Base-by-base conservation (phyloP, 1,284 basidiomycete genomes). In the Marasmius oreades region DNA sequence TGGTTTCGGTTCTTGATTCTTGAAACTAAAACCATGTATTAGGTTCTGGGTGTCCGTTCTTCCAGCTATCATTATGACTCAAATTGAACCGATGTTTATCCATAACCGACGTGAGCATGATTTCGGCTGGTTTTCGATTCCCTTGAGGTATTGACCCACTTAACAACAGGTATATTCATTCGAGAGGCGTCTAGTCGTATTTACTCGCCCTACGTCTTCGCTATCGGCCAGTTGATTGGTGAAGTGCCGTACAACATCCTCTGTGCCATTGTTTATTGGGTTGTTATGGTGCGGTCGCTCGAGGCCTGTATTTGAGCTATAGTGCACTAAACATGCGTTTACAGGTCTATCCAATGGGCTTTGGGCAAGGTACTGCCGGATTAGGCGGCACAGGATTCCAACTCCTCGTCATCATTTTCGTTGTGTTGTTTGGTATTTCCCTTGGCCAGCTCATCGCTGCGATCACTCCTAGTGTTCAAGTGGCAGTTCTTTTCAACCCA, bases 11-110 rank as follows among this genome's bases (percentile, higher is more conserved):
- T 8, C 16, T 36, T 20, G 12, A 22, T 43, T 28, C 7, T 14
- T 3, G 24, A 44, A 1, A 51, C 28, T 36, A 14, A n/a, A 51
- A 31, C 37, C 34, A 18, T 16, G 18, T 5, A 6, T 53, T 57
- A 87, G 84, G 53, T 89, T 86, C 76, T 88, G 85, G 85, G 75
- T 82, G 43, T 77, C 78, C 16, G 80, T 92, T 46, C 69, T 92
- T 26, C 90, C 91, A 18, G 86, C 88, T 24, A 82, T 93, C 62
- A 77, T 93, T 62, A 89, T 92, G 78, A 73, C 80, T 1, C 89
- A 92, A 70, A 86, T 95, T 57, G 88, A 93, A 70, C 92, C 93
- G 0, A 72, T 92, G 74, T 96, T 93, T 77, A 90, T 96, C 66
- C 77, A 87, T 71, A 90, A 90, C 59, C 77, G 93, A 69, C 77